phyloP scores from a whole-genome alignment of 495 filamentous ascomycete genomes.

The Penicillium roqueforti region DNA sequence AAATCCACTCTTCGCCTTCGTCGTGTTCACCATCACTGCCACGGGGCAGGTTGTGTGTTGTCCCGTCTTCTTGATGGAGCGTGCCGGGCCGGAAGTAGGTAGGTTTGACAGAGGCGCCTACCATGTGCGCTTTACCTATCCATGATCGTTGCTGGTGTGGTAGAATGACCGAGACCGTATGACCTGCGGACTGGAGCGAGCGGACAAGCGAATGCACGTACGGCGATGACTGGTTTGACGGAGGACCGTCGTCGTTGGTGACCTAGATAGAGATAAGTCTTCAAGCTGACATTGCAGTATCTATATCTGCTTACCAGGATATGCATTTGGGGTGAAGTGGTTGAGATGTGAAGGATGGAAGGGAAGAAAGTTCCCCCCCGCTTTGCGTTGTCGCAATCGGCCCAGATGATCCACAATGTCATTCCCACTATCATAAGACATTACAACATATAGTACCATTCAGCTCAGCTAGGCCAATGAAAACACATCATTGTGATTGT shows the following conservation, averaged over 20 bases:
- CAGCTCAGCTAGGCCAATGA: background rate
- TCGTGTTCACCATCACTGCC: slow-evolving; percentile 60
- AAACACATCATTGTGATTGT: slow-evolving; percentile 16
- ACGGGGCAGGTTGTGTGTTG: slow-evolving; percentile 52
- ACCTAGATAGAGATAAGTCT: slow-evolving; percentile 52
- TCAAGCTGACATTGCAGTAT: background rate
- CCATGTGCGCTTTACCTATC: slow-evolving; percentile 96
- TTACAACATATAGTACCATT: background rate
- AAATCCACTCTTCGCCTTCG: slow-evolving; percentile 79
- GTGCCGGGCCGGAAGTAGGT: slow-evolving; percentile 78
- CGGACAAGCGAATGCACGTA: slow-evolving; percentile 85
- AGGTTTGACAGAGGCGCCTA: slow-evolving; percentile 78
- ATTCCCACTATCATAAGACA: background rate
- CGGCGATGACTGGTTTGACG: slow-evolving; percentile 83
- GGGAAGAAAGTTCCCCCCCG: slow-evolving; percentile 15
- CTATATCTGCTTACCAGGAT: slow-evolving; percentile 35
- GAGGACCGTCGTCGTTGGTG: slow-evolving; percentile 93
- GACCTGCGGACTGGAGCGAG: slow-evolving; percentile 70
- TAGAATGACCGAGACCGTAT: slow-evolving; percentile 82
- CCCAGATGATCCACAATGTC: slow-evolving; percentile 1
- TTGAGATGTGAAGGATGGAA: slow-evolving; percentile 15
- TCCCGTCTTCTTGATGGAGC: slow-evolving; percentile 62
- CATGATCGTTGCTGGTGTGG: slow-evolving; percentile 91
- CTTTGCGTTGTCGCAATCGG: slow-evolving; percentile 8
- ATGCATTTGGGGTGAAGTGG: slow-evolving; percentile 35